Base-by-base conservation (phyloP, 1,284 basidiomycete genomes). In the Papiliotrema laurentii region DNA sequence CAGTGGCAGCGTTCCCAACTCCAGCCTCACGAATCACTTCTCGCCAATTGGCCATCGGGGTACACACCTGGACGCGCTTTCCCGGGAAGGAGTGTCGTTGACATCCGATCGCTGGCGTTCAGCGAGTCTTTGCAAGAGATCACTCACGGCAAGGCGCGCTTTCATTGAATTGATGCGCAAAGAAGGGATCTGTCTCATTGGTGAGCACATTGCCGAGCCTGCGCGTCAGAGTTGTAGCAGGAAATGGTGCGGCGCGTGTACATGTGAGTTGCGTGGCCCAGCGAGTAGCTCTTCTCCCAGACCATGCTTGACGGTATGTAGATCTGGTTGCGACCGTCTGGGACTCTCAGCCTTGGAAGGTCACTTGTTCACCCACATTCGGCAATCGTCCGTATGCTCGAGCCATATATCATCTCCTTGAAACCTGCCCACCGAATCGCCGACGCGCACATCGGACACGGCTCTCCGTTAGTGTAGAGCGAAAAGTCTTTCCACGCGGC, bases 391-490 rank as follows among this genome's bases (percentile, higher is more conserved):
- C 49, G 28, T 19, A 60, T 60, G 31, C 57, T 59, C 13, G 53
- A 43, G 0, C 59, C 61, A 39, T 63, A 63, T 11, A 63, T 58
- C 16, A 63, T 55, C 47, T 63, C 61, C 35, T 59, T 61, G 59
- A 63, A 63, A 3, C 57, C 61, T 2, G 61, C 61, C 61, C 59
- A 63, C 9, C 59, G 53, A 26, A 59, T 58, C 10, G 61, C 59
- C 6, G 55, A 54, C 1, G 57, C 61, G 36, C 61, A 63, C 61
- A 63, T 63, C 1, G 61, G 56, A 40, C 61, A 61, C 31, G 59
- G 61, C 47, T 63, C 61, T 18, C 61, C 61, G 50, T 63, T 63
- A 27, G 61, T 63, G 41, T 63, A 63, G 50, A 63, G 35, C 18
- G 51, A 54, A 31, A 61, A 63, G 25, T 61, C 50, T 28, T 56